Evolutionary conservation across 2,329 filamentous ascomycete species (phyloP).

Genomic region (Fusarium bulbicola): DNA sequence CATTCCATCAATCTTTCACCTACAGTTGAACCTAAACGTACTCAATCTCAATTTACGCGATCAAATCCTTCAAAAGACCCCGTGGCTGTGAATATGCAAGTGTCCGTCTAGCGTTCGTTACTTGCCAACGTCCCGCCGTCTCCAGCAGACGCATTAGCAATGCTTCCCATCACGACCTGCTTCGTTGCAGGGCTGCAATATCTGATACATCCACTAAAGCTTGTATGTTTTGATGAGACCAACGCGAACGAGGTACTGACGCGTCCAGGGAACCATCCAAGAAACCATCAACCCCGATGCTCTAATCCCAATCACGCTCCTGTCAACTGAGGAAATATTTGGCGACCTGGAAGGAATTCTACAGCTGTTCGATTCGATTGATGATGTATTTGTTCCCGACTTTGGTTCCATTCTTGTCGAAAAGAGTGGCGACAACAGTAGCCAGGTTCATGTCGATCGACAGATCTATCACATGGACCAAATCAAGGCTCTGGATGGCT

Average conservation of each 20-base stretch:
- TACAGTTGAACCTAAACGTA: neutral
- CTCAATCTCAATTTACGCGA: neutral
- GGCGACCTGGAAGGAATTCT: constrained; percentile 48
- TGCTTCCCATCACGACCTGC: constrained; percentile 49
- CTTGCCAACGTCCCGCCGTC: neutral
- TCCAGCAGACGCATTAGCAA: constrained; percentile 7
- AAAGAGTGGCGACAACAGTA: constrained; percentile 43
- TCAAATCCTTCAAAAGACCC: accelerated
- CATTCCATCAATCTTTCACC: neutral
- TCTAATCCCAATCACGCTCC: constrained; percentile 52
- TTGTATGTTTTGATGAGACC: constrained; percentile 37
- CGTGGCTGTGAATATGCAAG: neutral
- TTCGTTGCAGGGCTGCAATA: constrained; percentile 51
- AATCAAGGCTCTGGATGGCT: constrained; percentile 21
- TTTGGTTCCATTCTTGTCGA: constrained; percentile 52
- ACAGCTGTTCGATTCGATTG: constrained; percentile 45
- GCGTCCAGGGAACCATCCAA: constrained; percentile 50
- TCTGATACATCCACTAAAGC: constrained; percentile 51
- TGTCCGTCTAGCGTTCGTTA: constrained; percentile 2
- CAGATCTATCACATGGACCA: constrained; percentile 37
- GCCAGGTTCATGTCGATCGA: neutral
- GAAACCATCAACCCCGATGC: constrained; percentile 53
- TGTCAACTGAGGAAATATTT: constrained; percentile 51
- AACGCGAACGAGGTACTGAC: neutral
- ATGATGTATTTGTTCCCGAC: constrained; percentile 52